These are phyloP conservation scores for Raffaelea deltoideospora DNA, from an alignment of 2,329 filamentous ascomycete genomes.

Conservation along the genomic window DNA sequence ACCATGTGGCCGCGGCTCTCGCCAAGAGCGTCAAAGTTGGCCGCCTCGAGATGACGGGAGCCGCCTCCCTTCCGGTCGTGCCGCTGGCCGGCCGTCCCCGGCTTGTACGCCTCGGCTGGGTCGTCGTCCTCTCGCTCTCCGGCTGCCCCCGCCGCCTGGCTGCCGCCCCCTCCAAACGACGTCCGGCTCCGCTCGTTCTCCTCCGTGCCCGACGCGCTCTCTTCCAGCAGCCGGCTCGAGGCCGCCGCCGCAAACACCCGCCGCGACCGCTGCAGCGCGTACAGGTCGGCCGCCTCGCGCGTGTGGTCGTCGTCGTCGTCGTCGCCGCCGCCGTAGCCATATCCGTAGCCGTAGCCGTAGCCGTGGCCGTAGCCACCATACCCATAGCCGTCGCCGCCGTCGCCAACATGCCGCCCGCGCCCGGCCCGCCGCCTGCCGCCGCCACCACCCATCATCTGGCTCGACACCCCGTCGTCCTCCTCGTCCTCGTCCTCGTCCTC, in stretches of 20 bases:
- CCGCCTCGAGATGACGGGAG: constrained; percentile 15
- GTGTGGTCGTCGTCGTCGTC: constrained; percentile 87
- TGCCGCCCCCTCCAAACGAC: constrained; percentile 25
- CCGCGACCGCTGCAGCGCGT: constrained; percentile 78
- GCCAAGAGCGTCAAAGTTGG: constrained; percentile 12
- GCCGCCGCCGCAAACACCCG: constrained; percentile 74
- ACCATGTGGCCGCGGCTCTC: constrained; percentile 55
- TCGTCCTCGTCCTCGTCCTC: constrained; percentile 59
- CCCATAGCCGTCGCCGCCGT: no score
- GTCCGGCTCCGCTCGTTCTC: constrained; percentile 53
- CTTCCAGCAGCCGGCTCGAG: constrained; percentile 70
- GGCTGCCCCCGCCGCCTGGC: not conserved
- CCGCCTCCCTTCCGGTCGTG: no score
- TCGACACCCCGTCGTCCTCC: constrained; percentile 72
- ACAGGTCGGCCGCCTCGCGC: constrained; percentile 83
- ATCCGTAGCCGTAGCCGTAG: no score
- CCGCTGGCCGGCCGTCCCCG: constrained; percentile 15
- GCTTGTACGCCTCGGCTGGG: constrained; percentile 18
- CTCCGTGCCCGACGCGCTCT: constrained; percentile 74
- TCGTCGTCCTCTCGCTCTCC: not conserved
- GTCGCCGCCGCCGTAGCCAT: no score
- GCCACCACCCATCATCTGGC: no score
- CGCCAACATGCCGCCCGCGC: no score
- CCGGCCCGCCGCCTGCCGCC: no score
- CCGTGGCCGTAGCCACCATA: no score